Conservation (phyloP, 2,329 filamentous ascomycete genomes). For the Diaporthe batatas region DNA sequence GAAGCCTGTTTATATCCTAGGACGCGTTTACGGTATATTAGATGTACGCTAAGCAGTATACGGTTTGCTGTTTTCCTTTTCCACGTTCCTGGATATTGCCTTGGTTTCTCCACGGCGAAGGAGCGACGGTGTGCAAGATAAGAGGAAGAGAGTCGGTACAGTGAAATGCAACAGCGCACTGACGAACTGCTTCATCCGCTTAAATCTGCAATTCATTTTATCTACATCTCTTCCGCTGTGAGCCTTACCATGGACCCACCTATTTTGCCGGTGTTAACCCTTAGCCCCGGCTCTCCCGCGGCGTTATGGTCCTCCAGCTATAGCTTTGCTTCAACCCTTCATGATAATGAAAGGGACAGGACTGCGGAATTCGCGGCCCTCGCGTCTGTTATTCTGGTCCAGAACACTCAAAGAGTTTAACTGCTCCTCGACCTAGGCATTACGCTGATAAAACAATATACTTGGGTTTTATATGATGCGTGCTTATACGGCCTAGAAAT, state of each 20-base stretch:
- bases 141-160: too few relatives aligned
- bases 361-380: background rate
- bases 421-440: background rate
- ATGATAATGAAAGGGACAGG: background rate
- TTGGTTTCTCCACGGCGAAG: too few relatives aligned
- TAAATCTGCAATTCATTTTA: too few relatives aligned
- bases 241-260: background rate
- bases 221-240: too few relatives aligned
- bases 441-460: background rate
- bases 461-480: background rate
- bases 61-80: too few relatives aligned
- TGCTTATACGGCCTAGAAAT: background rate
- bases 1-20: too few relatives aligned
- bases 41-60: too few relatives aligned
- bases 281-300: background rate
- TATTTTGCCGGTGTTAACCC: background rate
- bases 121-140: too few relatives aligned
- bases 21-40: too few relatives aligned
- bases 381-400: background rate
- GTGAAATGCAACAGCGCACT: too few relatives aligned
- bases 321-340: background rate
- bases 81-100: too few relatives aligned
- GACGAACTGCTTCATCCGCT: too few relatives aligned
- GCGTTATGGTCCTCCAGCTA: conserved; percentile 6
- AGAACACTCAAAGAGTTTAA: background rate